A percentile compares a stretch with the other conserved stretches of the same genome.
These are phyloP conservation scores for Tetraselmis chui DNA, from an alignment of 139 green algal species.

Conservation along the genomic window DNA sequence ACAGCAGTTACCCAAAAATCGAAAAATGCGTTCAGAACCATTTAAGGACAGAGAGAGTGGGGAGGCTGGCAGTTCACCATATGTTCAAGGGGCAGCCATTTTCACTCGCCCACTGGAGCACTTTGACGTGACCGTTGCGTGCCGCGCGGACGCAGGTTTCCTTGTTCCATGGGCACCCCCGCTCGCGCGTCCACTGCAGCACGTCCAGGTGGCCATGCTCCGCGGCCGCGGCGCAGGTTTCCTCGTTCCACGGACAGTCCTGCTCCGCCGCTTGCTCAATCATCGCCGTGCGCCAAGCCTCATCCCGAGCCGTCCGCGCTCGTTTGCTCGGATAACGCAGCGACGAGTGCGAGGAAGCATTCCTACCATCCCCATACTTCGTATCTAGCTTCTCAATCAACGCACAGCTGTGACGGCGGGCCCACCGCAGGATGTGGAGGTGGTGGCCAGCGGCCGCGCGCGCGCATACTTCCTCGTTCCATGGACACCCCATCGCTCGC, in stretches of 20 bases:
- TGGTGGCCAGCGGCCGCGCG: neutral
- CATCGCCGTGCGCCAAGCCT: neutral
- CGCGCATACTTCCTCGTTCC: constrained; percentile 1
- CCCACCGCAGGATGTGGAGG: constrained; percentile 1
- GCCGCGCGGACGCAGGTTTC: neutral
- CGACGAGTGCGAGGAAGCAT: neutral
- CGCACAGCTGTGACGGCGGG: neutral
- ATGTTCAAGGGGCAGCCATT: neutral
- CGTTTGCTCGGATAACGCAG: neutral
- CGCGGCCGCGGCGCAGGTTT: neutral
- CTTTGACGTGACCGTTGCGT: neutral
- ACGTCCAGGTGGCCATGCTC: neutral
- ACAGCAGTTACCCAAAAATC: no score
- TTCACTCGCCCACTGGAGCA: constrained; percentile 1
- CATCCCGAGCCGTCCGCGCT: neutral
- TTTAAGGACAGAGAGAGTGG: neutral
- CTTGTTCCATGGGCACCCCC: neutral
- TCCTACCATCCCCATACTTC: no score
- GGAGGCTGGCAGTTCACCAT: neutral
- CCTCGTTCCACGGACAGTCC: neutral
- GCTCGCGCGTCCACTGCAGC: neutral
- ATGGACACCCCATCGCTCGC: neutral
- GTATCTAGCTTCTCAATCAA: neutral
- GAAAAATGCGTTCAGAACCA: no score
- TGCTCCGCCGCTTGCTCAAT: neutral